Base-by-base conservation (phyloP, 2,329 filamentous ascomycete species). In the Ascochyta fabae region DNA sequence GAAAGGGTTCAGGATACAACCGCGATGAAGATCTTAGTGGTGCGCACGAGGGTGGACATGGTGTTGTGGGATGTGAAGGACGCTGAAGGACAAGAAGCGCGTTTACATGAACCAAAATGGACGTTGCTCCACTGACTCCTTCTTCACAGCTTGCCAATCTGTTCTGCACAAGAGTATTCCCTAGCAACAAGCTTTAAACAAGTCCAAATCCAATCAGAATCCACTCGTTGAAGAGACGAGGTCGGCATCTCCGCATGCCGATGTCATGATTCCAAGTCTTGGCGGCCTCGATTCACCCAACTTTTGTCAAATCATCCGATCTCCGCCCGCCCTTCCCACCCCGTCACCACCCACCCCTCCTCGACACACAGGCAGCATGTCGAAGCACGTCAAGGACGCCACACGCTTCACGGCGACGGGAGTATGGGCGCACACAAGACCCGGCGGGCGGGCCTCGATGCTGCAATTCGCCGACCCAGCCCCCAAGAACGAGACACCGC, bases 391-490 rank as follows among this genome's bases (percentile, higher is more conserved):
- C 73, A 86, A 85, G 67, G 90, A 93, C 75, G 90, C 91, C 64
- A 95, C 91, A 68, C 88, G 90, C 72, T 95, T 90, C 77, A 90
- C 88, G 15, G 79, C 86, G 24, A 89, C 86, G 16, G 86, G 83
- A 58, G 87, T 87, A 33, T 89, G 92, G 77, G 90, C 89, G 66
- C 83, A 83, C 62, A 85, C 86, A 64, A 90, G 89, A 73, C 75
- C 82, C 38, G 75, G 73, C 51, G 74, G 77, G 26, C 68, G 75
- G 48, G 69, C 73, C 35, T 75, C 78, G 29, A 74, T 72, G 35
- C 75, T 79, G 58, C 70, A 72, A 53, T 73, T 75, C 56, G 68
- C 73, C 19, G 69, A 75, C 42, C 71, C 77, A 41, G 75, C 78
- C 49, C 77, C 77, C 27, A 71, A 75, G 52, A 75, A 77, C 64